A percentile compares a stretch with the other conserved stretches of the same genome.
phyloP scores from a whole-genome alignment of 495 filamentous ascomycete species.

The Hypoxylon crocopeplum region DNA sequence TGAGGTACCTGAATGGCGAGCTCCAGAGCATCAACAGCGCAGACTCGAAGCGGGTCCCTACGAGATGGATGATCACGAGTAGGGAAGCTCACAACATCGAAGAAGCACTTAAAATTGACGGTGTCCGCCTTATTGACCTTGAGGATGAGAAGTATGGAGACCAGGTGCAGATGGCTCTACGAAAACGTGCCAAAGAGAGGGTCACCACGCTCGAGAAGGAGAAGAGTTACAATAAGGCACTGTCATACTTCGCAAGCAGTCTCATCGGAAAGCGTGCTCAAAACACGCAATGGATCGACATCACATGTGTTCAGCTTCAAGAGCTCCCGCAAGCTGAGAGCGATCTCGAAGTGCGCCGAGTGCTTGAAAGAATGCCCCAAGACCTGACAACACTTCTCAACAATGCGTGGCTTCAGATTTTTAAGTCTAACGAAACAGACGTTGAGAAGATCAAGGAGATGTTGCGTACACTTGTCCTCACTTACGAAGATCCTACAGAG shows the following conservation, averaged over 20 bases:
- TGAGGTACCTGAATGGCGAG: conserved; percentile 38
- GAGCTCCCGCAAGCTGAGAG: conserved; percentile 37
- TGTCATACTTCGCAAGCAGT: conserved; percentile 46
- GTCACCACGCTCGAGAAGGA: conserved; percentile 34
- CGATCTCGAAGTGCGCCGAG: conserved; percentile 40
- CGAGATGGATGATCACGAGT: conserved; percentile 45
- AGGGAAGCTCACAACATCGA: conserved; percentile 39
- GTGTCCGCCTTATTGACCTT: conserved; percentile 36
- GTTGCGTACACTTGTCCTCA: conserved; percentile 44
- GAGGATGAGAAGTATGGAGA: conserved; percentile 42
- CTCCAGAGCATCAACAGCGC: conserved; percentile 19
- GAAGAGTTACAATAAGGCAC: conserved; percentile 45
- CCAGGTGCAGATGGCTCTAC: conserved; percentile 38
- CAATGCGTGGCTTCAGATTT: conserved; percentile 44
- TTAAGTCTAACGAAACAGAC: conserved; percentile 46
- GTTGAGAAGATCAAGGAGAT: conserved; percentile 46
- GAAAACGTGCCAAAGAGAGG: conserved; percentile 38
- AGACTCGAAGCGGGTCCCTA: conserved; percentile 28
- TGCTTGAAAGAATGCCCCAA: conserved; percentile 44
- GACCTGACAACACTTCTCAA: conserved; percentile 42
- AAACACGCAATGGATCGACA: conserved; percentile 48
- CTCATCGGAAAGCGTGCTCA: conserved; percentile 43
- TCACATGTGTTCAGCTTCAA: conserved; percentile 43
- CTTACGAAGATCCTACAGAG: conserved; percentile 45
- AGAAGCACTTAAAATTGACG: conserved; percentile 30